Evolutionary conservation across 257 asterid species (phyloP), one percentile per base, ranked within the genome.

Genomic region (Lithospermum erythrorhizon): DNA sequence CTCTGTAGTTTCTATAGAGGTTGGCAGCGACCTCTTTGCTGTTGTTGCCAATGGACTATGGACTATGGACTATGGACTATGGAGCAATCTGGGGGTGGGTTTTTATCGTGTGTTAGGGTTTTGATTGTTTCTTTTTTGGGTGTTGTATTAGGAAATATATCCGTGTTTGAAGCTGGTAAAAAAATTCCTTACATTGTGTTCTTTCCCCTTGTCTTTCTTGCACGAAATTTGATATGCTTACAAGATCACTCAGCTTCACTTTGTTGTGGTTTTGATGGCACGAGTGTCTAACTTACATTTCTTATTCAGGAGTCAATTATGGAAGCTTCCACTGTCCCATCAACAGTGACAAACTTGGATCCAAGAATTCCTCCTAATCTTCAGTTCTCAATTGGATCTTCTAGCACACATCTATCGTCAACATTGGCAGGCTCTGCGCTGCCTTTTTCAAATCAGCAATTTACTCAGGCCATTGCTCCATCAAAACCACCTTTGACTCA

Each of bases 281-380:
- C 24, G 37, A 51, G 45, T 35, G 7, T 64, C 20, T 3, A 49
- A 48, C 6, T 29, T 49, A 23, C 20, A 18, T 52, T 55, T 54
- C 10, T 67, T 55, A 71, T 65, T 65, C 83, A 93, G 99, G 99
- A 93, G 78, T 79, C 89, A 63, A 55, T 68, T 49, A 61, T 83
- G 27, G 86, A 95, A 68, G 76, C 95, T 55, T 82, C 98, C 48
- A 64, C 82, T 60, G 75, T 72, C 59, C 70, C 97, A 55, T 72
- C 73, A 13, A 73, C 80, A 59, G 65, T 67, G 63, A 53, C 81
- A 30, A 86, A 72, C 73, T 66, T 76, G 71, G 95, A 78, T 66
- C 79, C 89, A 32, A 86, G 91, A 77, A 67, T 74, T 53, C 53
- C 89, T 70, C 58, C 83, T 21, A 73, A 81, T 24, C 69, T 75